These are phyloP conservation scores for Isatis lusitanica DNA, from an alignment of 441 rosid genomes.

Conservation along the genomic window DNA sequence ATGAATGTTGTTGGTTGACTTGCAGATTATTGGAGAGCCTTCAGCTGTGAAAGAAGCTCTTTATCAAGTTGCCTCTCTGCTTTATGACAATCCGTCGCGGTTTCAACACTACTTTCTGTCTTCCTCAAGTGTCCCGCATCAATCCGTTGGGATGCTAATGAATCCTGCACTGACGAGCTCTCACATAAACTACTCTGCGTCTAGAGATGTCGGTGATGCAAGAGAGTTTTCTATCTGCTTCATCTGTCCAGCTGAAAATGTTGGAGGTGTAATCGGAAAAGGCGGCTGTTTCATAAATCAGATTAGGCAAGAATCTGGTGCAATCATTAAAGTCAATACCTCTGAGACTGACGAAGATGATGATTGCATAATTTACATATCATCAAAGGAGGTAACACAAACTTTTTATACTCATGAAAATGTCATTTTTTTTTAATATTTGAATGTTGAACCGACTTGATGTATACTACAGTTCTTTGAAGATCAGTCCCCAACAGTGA, in stretches of 20 bases:
- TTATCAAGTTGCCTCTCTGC: conserved; percentile 50
- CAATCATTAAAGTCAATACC: conserved; percentile 55
- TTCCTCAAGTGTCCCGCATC: conserved; percentile 35
- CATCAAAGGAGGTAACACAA: conserved; percentile 49
- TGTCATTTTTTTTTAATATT: not conserved
- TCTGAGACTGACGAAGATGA: conserved; percentile 53
- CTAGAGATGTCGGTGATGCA: conserved; percentile 52
- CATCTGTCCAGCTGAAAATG: conserved; percentile 58
- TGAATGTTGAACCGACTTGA: conserved; percentile 7
- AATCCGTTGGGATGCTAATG: conserved; percentile 44
- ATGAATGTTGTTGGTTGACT: conserved; percentile 11
- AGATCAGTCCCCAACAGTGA: conserved; percentile 57
- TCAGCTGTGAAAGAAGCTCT: conserved; percentile 58
- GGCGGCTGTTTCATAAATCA: conserved; percentile 57
- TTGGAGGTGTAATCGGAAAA: conserved; percentile 65
- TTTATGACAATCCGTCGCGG: conserved; percentile 66
- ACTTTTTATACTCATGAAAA: not conserved
- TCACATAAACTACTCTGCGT: conserved; percentile 46
- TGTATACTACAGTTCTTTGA: conserved; percentile 47
- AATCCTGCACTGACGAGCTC: conserved; percentile 47
- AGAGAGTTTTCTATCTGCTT: conserved; percentile 60
- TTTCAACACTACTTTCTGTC: conserved; percentile 55
- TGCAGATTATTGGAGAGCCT: conserved; percentile 60
- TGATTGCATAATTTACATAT: conserved; percentile 50
- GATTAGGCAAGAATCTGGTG: conserved; percentile 63